These are phyloP conservation scores for Colletotrichum sp. DNA, from an alignment of 2,329 filamentous ascomycete genomes.

Conservation along the genomic window DNA sequence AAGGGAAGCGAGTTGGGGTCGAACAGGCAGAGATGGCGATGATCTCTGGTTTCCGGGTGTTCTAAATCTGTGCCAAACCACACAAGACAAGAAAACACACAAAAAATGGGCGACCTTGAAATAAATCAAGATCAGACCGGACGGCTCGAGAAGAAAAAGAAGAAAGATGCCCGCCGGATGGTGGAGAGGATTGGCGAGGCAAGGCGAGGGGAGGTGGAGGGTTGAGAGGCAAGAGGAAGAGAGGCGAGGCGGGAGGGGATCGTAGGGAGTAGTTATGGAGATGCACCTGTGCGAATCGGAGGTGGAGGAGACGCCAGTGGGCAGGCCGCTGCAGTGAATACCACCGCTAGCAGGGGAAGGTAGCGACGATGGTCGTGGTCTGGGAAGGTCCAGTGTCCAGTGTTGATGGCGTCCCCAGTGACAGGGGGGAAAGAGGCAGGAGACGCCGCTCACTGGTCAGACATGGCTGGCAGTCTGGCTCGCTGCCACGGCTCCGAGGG, in stretches of 20 bases:
- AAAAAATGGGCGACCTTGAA: not conserved
- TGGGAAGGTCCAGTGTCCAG: not conserved
- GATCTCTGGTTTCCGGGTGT: not conserved
- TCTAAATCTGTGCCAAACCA: not conserved
- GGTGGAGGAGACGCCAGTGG: not conserved
- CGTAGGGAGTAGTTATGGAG: constrained; percentile 20
- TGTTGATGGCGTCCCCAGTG: not conserved
- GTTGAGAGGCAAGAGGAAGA: constrained; percentile 1
- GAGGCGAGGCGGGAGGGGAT: constrained; percentile 16
- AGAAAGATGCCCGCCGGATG: not conserved
- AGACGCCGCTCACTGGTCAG: not conserved
- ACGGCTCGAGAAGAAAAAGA: not conserved
- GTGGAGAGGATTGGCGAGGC: not conserved
- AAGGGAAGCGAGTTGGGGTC: not conserved
- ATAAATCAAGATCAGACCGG: not conserved
- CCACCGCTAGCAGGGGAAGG: not conserved
- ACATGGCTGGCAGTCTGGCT: constrained; percentile 2
- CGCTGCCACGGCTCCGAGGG: not conserved
- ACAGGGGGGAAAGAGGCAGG: not conserved
- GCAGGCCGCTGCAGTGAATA: not conserved
- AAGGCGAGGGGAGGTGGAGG: constrained; percentile 1
- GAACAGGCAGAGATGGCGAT: not conserved
- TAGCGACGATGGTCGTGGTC: not conserved
- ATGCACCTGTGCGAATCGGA: constrained; percentile 6
- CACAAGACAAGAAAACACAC: not conserved